phyloP scores from a whole-genome alignment of 495 filamentous ascomycete species.

The Cetradonia linearis region DNA sequence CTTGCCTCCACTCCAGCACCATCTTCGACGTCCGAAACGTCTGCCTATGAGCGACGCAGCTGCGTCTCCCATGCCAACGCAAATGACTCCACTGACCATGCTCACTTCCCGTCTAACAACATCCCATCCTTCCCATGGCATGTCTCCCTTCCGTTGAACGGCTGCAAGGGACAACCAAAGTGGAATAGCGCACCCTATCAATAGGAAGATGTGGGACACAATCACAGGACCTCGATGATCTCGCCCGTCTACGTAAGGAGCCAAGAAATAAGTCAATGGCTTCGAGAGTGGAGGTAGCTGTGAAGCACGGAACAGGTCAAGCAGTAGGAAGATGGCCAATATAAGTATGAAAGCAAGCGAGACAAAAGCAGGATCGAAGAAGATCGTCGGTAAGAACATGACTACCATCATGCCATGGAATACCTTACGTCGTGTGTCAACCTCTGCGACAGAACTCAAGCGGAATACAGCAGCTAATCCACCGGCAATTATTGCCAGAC shows the following conservation, averaged over 20 bases:
- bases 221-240: slow-evolving; percentile 91
- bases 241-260: slow-evolving; percentile 88
- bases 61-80: slow-evolving; percentile 91
- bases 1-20: slow-evolving; percentile 95
- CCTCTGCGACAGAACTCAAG: slow-evolving; percentile 62
- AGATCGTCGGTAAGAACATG: slow-evolving; percentile 82
- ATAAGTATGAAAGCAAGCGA: slow-evolving; percentile 66
- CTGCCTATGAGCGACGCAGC: slow-evolving; percentile 87
- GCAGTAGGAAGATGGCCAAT: slow-evolving; percentile 70
- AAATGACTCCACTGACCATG: slow-evolving; percentile 85
- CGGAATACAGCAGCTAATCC: slow-evolving; percentile 66
- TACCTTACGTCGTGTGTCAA: slow-evolving; percentile 95
- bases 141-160: slow-evolving; percentile 42
- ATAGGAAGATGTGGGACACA: slow-evolving; percentile 87
- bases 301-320: slow-evolving; percentile 80
- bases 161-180: slow-evolving; percentile 78
- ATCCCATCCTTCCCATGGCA: slow-evolving; percentile 62
- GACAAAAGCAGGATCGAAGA: slow-evolving; percentile 74
- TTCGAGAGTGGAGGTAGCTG: slow-evolving; percentile 82
- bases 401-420: slow-evolving; percentile 97
- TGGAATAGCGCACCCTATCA: slow-evolving; percentile 92
- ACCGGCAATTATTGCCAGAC: slow-evolving; percentile 50
- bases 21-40: slow-evolving; percentile 78
- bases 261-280: slow-evolving; percentile 72
- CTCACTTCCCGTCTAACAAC: slow-evolving; percentile 58